phyloP scores from a whole-genome alignment of 2,329 filamentous ascomycete species.

The Ophiocordyceps camponoti-rufipedis region DNA sequence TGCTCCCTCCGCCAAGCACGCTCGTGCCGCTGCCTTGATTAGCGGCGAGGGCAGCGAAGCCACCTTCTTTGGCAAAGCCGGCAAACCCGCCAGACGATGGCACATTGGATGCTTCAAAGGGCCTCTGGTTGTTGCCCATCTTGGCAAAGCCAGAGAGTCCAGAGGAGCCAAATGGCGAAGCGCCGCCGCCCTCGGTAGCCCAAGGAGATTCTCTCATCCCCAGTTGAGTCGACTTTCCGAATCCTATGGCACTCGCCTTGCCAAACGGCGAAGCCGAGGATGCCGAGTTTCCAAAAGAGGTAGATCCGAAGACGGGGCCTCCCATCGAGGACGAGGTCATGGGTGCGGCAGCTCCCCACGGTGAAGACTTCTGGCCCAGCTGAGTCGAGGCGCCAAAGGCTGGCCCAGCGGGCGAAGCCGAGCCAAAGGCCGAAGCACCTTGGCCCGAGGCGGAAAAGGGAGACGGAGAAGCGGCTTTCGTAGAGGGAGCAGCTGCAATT shows the following conservation, averaged over 20 bases:
- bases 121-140: constrained; percentile 13
- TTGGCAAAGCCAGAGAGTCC: constrained; percentile 25
- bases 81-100: constrained; percentile 29
- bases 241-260: constrained; percentile 26
- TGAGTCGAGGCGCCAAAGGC: constrained; percentile 28
- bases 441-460: constrained; percentile 11
- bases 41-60: constrained; percentile 31
- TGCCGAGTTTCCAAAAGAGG: constrained; percentile 21
- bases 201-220: constrained; percentile 35
- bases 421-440: constrained; percentile 21
- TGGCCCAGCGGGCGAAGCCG: constrained; percentile 15
- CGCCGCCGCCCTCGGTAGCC: constrained; percentile 16
- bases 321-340: constrained; percentile 13
- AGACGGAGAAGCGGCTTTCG: constrained; percentile 12
- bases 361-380: constrained; percentile 31
- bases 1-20: constrained; percentile 18
- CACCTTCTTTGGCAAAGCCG: constrained; percentile 32
- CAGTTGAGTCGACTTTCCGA: constrained; percentile 32
- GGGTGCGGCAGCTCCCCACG: constrained; percentile 24
- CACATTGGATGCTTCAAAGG: constrained; percentile 9
- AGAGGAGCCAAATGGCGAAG: constrained; percentile 36
- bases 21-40: constrained; percentile 15
- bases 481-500: constrained; percentile 8
- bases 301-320: constrained; percentile 24
- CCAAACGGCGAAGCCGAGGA: constrained; percentile 28